Conservation (phyloP, 2,329 filamentous ascomycete genomes). For the Stenocarpella maydis region DNA sequence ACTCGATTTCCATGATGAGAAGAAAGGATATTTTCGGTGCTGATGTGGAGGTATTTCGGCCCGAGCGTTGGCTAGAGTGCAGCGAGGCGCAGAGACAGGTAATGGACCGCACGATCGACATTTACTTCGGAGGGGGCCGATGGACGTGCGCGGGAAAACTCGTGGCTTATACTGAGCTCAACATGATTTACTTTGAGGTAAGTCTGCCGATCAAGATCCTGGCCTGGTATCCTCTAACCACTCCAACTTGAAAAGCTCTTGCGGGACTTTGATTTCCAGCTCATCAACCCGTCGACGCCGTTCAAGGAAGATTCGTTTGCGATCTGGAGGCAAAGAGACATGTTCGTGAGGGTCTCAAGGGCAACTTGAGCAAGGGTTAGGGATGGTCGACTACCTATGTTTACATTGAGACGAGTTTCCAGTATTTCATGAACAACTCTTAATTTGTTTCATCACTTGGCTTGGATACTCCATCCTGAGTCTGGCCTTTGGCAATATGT, state of each 20-base stretch:
- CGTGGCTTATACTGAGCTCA: constrained; percentile 53
- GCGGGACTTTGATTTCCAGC: constrained; percentile 15
- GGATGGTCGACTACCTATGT: too few relatives aligned
- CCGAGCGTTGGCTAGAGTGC: constrained; percentile 65
- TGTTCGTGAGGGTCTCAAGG: constrained; percentile 2
- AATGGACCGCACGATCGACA: constrained; percentile 46
- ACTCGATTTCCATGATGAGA: constrained; percentile 21
- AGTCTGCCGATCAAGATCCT: background rate
- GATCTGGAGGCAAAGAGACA: constrained; percentile 11
- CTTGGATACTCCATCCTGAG: too few relatives aligned
- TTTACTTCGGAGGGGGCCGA: constrained; percentile 51
- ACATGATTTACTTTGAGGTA: constrained; percentile 18
- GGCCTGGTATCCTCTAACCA: background rate
- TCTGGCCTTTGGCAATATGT: too few relatives aligned
- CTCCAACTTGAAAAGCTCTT: background rate
- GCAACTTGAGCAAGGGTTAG: background rate
- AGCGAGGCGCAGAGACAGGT: constrained; percentile 46
- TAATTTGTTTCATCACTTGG: too few relatives aligned
- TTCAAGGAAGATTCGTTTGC: background rate
- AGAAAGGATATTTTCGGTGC: constrained; percentile 47
- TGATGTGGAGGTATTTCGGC: constrained; percentile 66
- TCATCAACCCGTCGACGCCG: background rate
- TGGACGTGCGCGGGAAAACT: constrained; percentile 52
- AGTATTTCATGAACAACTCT: too few relatives aligned
- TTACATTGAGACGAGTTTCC: too few relatives aligned